Evolutionary conservation across 306 rosid species (phyloP).

Genomic region (Dicorynia guianensis): DNA sequence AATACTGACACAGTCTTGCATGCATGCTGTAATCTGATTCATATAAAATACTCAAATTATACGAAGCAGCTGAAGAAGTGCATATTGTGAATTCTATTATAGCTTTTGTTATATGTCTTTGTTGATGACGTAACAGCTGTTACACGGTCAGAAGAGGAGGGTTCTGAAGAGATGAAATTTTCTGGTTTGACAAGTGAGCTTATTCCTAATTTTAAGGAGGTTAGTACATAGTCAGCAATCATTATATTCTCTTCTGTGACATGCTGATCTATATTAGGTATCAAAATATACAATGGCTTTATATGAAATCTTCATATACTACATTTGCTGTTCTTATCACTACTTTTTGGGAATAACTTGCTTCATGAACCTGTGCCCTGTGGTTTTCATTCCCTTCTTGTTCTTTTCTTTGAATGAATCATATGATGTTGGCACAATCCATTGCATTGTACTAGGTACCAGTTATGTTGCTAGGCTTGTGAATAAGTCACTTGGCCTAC

Average conservation of each 20-base stretch:
- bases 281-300: constrained; percentile 20
- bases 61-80: background rate
- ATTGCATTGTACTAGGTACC: background rate
- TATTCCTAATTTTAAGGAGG: constrained; percentile 68
- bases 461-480: background rate
- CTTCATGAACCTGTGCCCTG: background rate
- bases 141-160: constrained; percentile 51
- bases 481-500: background rate
- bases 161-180: constrained; percentile 53
- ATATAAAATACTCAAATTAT: background rate
- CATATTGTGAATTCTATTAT: background rate
- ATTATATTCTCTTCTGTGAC: constrained; percentile 12
- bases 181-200: constrained; percentile 53
- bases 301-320: constrained; percentile 17
- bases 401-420: background rate
- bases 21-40: constrained; percentile 12
- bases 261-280: background rate
- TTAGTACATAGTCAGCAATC: constrained; percentile 40
- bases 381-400: background rate
- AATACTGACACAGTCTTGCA: background rate
- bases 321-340: background rate
- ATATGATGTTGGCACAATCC: background rate
- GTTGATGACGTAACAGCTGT: constrained; percentile 54
- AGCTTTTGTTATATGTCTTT: constrained; percentile 37
- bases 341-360: background rate